Base-by-base conservation (phyloP, 192 early-diverging fungal species). In the Backusella liffmaniae region DNA sequence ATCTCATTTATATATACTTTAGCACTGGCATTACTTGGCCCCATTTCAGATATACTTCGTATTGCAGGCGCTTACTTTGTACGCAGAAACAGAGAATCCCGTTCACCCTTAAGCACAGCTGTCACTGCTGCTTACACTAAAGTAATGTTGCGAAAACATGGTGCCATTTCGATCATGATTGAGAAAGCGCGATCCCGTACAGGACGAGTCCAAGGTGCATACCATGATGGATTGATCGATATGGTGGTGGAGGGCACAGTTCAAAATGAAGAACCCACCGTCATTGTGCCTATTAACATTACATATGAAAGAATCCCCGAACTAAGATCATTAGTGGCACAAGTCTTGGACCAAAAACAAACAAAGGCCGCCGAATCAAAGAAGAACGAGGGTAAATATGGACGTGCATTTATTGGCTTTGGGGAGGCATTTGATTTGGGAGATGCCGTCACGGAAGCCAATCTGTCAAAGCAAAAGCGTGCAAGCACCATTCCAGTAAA, bases 151-250 rank as follows among this genome's bases (percentile, higher is more conserved):
- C 41, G 69, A 32, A 76, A 83, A 10, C 82, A 83, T 39, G 76
- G 79, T 9, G 78, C 82, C 13, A 32, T 83, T 8, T 69, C 82
- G 18, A 56, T 83, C 29, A 37, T 80, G 21, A 51, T 83, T 30
- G 82, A 83, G 49, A 73, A 74, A 26, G 76, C 78, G 7, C 78
- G 82, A 7, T 80, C 82, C 29, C 82, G 82, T 35, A 80, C 78
- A n/a, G 82, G 82, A 16, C 73, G 76, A 66, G 16, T 80, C 10
- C 82, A 83, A 73, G 41, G 59, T 0, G 74, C 72, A 2, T 77
- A 76, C 29, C 65, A 70, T 29, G 82, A 83, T 72, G 82, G 82
- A 15, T 8, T 83, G 1, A 30, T 83, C 13, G 65, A 76, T 44
- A 83, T 83, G 82, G 70, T 83, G 0, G 37, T 83, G 26, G 82